Conservation (phyloP, 2,329 filamentous ascomycete genomes). For the Torrubiella hemipterigena region DNA sequence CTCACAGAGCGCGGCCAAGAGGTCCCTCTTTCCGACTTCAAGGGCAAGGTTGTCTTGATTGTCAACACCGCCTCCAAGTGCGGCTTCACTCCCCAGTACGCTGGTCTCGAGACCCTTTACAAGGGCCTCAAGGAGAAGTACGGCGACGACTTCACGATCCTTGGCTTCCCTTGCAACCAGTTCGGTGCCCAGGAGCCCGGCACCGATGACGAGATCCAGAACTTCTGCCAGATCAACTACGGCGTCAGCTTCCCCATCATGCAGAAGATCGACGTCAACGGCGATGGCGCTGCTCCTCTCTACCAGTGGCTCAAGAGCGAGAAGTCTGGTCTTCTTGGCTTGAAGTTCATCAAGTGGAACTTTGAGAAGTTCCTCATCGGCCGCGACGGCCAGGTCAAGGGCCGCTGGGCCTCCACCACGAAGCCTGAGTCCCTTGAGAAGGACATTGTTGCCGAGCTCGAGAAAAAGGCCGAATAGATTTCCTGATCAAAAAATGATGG, state of each 20-base stretch:
- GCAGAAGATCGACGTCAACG: conserved; percentile 90
- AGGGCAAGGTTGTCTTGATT: conserved; percentile 87
- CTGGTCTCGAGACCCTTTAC: conserved; percentile 82
- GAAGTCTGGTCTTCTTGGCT: conserved; percentile 72
- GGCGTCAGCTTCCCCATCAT: conserved; percentile 82
- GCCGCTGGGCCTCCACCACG: conserved; percentile 75
- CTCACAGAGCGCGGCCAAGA: conserved; percentile 45
- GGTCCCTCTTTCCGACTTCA: conserved; percentile 57
- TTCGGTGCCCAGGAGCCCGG: conserved; percentile 87
- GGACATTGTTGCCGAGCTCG: conserved; percentile 63
- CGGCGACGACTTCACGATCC: conserved; percentile 67
- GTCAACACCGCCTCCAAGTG: conserved; percentile 99
- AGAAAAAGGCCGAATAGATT: conserved; percentile 38
- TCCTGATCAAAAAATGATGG: no score
- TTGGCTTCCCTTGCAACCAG: conserved; percentile 98
- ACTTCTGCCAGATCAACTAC: conserved; percentile 87
- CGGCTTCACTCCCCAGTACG: conserved; percentile 95
- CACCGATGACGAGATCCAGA: conserved; percentile 66
- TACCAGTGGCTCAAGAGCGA: conserved; percentile 64
- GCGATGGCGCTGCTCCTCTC: conserved; percentile 64
- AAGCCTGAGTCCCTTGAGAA: conserved; percentile 75
- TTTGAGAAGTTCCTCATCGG: conserved; percentile 97
- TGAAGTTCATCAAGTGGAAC: conserved; percentile 97
- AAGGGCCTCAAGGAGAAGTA: conserved; percentile 59
- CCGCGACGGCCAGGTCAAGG: conserved; percentile 73